Percentiles rank a stretch among this genome's conserved stretches.
Conservation (phyloP, 495 filamentous ascomycete genomes). For the Penicilliopsis zonata region DNA sequence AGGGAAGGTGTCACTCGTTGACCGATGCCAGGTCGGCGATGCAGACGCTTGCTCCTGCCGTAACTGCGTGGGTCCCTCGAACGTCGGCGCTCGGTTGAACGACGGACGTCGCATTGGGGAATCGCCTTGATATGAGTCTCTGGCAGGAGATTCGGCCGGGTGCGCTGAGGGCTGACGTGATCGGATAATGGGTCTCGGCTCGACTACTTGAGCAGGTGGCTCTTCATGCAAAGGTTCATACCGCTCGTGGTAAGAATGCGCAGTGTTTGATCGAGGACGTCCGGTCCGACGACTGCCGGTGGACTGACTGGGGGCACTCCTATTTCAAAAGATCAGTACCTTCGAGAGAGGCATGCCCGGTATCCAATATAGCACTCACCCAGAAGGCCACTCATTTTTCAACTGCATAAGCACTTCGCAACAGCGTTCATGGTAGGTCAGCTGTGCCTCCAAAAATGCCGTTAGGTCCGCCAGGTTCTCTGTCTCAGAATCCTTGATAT, state of each 20-base stretch:
- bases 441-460: slow-evolving; percentile 77
- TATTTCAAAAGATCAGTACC: slow-evolving; percentile 1
- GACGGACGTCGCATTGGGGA: slow-evolving; percentile 26
- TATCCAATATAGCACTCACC: slow-evolving; percentile 29
- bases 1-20: slow-evolving; percentile 43
- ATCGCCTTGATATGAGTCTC: slow-evolving; percentile 18
- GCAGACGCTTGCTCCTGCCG: slow-evolving; percentile 34
- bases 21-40: slow-evolving; percentile 34
- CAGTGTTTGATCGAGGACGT: slow-evolving; percentile 49
- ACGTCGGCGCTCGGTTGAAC: slow-evolving; percentile 37
- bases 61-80: slow-evolving; percentile 44
- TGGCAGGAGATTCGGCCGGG: slow-evolving; percentile 18
- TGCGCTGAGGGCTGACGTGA: slow-evolving; percentile 31
- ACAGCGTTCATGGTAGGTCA: slow-evolving; percentile 84
- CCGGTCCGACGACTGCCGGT: slow-evolving; percentile 22
- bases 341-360: not conserved
- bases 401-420: slow-evolving; percentile 60
- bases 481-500: slow-evolving; percentile 83
- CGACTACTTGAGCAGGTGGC: slow-evolving; percentile 24
- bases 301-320: slow-evolving; percentile 18
- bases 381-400: slow-evolving; percentile 55
- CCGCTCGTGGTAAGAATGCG: slow-evolving; percentile 47
- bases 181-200: slow-evolving; percentile 49
- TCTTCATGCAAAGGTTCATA: slow-evolving; percentile 48
- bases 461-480: slow-evolving; percentile 75